A percentile compares a stretch with the other conserved stretches of the same genome.
phyloP scores from a whole-genome alignment of 805 yeast genomes.

The Metschnikowia baotianmanensis region DNA sequence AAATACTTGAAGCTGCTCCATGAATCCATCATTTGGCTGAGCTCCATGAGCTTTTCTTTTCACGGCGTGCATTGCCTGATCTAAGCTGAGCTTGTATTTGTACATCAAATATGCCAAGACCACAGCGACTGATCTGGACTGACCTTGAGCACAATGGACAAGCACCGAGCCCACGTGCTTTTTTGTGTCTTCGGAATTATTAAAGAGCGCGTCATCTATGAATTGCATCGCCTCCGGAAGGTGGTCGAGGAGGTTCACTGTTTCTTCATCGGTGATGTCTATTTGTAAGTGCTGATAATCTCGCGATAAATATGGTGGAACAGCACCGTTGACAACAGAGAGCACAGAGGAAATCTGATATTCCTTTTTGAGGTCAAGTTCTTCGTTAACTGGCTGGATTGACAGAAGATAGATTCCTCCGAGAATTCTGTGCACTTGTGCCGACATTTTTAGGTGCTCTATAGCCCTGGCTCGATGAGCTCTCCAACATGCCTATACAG shows the following conservation, averaged over 20 bases:
- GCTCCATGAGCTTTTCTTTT: conserved; percentile 56
- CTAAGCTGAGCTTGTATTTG: conserved; percentile 50
- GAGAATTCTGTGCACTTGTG: conserved; percentile 51
- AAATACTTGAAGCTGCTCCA: conserved; percentile 67
- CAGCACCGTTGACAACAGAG: conserved; percentile 62
- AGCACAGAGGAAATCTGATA: conserved; percentile 68
- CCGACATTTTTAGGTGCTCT: conserved; percentile 1
- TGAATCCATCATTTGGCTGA: conserved; percentile 72
- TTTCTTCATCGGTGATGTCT: conserved; percentile 69
- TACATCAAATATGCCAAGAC: conserved; percentile 50
- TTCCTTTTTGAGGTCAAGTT: conserved; percentile 46
- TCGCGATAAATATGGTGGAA: conserved; percentile 50
- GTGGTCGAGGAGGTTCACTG: conserved; percentile 60
- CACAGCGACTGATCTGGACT: conserved; percentile 47
- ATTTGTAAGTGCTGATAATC: conserved; percentile 57
- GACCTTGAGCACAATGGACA: conserved; percentile 54
- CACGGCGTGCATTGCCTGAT: conserved; percentile 75
- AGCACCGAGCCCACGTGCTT: conserved; percentile 44
- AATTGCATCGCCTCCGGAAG: conserved; percentile 63
- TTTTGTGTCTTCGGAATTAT: conserved; percentile 15
- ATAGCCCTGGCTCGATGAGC: no score
- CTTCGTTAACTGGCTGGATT: conserved; percentile 52
- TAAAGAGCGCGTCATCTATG: conserved; percentile 62
- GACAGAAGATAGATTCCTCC: conserved; percentile 80
- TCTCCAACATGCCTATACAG: no score